phyloP scores from a whole-genome alignment of 768 basidiomycete species.

The Lactifluus piperatus region DNA sequence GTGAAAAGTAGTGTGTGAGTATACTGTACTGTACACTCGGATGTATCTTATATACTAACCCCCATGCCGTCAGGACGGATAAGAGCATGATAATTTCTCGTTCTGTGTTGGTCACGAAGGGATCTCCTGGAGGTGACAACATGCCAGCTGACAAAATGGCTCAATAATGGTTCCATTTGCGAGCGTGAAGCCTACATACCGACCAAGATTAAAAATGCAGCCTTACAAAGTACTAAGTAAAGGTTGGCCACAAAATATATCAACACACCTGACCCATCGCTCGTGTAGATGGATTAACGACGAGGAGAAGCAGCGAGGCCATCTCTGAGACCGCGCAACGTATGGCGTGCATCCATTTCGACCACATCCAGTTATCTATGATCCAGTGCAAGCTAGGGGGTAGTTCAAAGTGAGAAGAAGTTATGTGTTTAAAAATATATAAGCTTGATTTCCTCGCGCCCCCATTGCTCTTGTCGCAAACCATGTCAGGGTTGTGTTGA shows the following conservation, averaged over 20 bases:
- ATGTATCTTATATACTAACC: slow-evolving; percentile 33
- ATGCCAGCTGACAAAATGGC: slow-evolving; percentile 38
- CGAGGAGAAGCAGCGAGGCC: slow-evolving; percentile 49
- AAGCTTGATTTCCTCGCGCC: not conserved
- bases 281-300: slow-evolving; percentile 41
- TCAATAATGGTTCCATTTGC: not conserved
- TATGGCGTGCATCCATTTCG: slow-evolving; percentile 53
- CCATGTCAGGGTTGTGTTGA: not conserved
- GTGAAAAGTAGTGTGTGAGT: not conserved
- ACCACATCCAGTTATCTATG: slow-evolving; percentile 44
- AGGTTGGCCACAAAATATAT: not conserved
- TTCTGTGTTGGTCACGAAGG: slow-evolving; percentile 60
- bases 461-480: not conserved
- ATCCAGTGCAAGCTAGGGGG: slow-evolving; percentile 45
- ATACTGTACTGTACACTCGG: not conserved
- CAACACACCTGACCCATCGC: slow-evolving; percentile 49
- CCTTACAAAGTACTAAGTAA: slow-evolving; percentile 30
- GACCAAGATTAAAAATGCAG: slow-evolving; percentile 55
- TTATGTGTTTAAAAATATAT: not conserved
- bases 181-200: slow-evolving; percentile 29
- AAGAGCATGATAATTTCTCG: slow-evolving; percentile 48
- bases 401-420: slow-evolving; percentile 9
- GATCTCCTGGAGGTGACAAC: slow-evolving; percentile 58
- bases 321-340: slow-evolving; percentile 56
- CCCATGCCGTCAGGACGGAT: slow-evolving; percentile 47